Evolutionary conservation across 352 stramenopile species (phyloP).

Genomic region (Globisporangium barbulae): DNA sequence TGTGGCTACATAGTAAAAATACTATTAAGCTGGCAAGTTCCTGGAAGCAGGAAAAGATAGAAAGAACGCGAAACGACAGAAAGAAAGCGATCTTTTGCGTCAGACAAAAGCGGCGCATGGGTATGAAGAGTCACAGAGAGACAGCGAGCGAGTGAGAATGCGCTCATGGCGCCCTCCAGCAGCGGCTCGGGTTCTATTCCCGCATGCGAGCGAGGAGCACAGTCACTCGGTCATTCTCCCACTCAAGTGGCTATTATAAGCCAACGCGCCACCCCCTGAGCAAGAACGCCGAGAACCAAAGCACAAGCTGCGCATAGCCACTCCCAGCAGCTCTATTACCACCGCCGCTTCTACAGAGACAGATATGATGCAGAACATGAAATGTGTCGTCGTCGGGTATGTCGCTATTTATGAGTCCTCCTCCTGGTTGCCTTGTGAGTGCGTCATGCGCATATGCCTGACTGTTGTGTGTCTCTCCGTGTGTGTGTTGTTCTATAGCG

Average conservation of each 20-base stretch:
- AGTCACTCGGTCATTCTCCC: neutral
- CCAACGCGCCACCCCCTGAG: neutral
- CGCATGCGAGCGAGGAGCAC: neutral
- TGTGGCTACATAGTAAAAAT: neutral
- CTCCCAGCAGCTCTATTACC: neutral
- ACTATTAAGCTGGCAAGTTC: neutral
- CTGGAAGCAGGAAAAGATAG: constrained; percentile 7
- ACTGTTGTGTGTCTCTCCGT: neutral
- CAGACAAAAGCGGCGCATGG: neutral
- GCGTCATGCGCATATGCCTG: constrained; percentile 6
- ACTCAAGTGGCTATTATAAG: constrained; percentile 8
- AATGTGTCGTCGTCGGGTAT: constrained; percentile 90
- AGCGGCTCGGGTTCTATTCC: neutral
- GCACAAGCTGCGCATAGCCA: neutral
- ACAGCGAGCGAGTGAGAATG: neutral
- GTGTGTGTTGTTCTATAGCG: constrained; percentile 43
- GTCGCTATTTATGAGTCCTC: constrained; percentile 17
- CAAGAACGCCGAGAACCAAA: neutral
- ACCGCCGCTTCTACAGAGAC: neutral
- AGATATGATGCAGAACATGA: constrained; percentile 96
- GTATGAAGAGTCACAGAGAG: constrained; percentile 2
- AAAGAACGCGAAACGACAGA: constrained; percentile 7
- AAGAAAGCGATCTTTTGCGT: constrained; percentile 8
- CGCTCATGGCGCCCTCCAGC: neutral
- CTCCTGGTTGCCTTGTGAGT: neutral